Percentiles rank a stretch among this genome's conserved stretches.
These are phyloP conservation scores for Raffaelea arxii DNA, from an alignment of 2,329 filamentous ascomycete genomes.

Conservation along the genomic window DNA sequence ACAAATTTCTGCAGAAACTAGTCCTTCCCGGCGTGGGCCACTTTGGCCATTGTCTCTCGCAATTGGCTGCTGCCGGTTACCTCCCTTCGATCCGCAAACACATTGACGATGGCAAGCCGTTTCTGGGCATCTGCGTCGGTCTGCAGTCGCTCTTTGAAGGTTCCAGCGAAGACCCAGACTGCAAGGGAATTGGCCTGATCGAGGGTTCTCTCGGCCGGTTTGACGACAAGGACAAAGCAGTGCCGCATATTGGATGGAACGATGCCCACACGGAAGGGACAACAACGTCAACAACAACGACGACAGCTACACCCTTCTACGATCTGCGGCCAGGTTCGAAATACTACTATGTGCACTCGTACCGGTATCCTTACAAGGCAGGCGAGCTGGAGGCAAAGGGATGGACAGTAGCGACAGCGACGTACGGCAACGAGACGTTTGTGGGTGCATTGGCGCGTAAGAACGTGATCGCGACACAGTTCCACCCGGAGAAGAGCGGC, in stretches of 20 bases:
- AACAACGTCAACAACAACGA: background rate
- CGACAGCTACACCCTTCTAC: constrained; percentile 45
- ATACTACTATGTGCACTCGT: constrained; percentile 98
- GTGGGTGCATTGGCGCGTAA: constrained; percentile 79
- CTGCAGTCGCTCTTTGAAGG: constrained; percentile 82
- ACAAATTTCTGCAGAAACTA: constrained; percentile 54
- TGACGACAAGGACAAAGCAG: constrained; percentile 67
- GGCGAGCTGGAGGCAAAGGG: constrained; percentile 70
- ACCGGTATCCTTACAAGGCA: constrained; percentile 66
- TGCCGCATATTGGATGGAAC: constrained; percentile 99
- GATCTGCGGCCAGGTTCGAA: constrained; percentile 73
- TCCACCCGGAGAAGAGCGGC: constrained; percentile 96
- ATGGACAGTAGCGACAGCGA: constrained; percentile 86
- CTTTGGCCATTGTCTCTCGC: constrained; percentile 89
- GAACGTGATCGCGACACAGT: constrained; percentile 87
- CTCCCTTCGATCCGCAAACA: constrained; percentile 73
- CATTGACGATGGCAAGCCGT: constrained; percentile 85
- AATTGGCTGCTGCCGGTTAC: constrained; percentile 74
- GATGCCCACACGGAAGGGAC: constrained; percentile 56
- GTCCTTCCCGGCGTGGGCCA: constrained; percentile 95
- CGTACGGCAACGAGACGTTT: constrained; percentile 82
- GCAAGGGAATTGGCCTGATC: constrained; percentile 68
- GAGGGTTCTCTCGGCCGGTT: constrained; percentile 66
- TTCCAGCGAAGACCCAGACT: constrained; percentile 66
- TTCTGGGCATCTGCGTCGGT: constrained; percentile 96